These are phyloP conservation scores for Chlorella variabilis DNA, from an alignment of 163 green algal species.

Conservation along the genomic window DNA sequence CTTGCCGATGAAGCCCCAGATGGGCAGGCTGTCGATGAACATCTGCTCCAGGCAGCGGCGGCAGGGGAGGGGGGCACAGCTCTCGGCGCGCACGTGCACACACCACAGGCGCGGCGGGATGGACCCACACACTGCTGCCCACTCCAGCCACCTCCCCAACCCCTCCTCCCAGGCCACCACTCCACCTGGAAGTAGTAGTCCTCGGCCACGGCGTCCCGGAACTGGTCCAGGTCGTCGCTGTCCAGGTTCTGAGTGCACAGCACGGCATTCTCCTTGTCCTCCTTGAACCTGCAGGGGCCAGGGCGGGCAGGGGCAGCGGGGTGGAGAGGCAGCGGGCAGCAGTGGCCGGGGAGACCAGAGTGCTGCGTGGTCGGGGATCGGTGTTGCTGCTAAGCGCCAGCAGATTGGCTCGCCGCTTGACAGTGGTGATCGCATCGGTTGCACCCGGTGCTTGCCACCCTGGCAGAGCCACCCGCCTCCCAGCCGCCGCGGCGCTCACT, in stretches of 20 bases:
- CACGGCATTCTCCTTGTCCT: slow-evolving; percentile 82
- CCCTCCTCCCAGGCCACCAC: not conserved
- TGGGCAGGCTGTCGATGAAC: slow-evolving; percentile 96
- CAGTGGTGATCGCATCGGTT: too few species aligned
- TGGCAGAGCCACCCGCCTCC: not conserved
- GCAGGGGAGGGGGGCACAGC: not conserved
- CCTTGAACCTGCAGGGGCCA: slow-evolving; percentile 70
- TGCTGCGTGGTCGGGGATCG: too few species aligned
- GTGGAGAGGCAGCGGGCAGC: not conserved
- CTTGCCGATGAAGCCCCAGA: slow-evolving; percentile 98
- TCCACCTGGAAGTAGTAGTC: slow-evolving; percentile 99
- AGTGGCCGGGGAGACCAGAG: not conserved
- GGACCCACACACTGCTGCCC: too few species aligned
- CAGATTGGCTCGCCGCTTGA: too few species aligned
- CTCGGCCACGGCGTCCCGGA: slow-evolving; percentile 85
- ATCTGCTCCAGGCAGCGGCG: slow-evolving; percentile 62
- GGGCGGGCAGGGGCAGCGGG: not conserved
- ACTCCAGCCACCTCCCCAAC: not conserved
- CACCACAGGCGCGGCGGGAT: too few species aligned
- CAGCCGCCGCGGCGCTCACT: not conserved
- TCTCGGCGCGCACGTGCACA: too few species aligned
- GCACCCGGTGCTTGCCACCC: too few species aligned
- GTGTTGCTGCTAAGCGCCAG: too few species aligned
- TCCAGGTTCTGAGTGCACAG: slow-evolving; percentile 85
- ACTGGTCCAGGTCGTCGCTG: slow-evolving; percentile 79